Evolutionary conservation across 129 eudicot species (phyloP).

Genomic region (Tagetes patula): DNA sequence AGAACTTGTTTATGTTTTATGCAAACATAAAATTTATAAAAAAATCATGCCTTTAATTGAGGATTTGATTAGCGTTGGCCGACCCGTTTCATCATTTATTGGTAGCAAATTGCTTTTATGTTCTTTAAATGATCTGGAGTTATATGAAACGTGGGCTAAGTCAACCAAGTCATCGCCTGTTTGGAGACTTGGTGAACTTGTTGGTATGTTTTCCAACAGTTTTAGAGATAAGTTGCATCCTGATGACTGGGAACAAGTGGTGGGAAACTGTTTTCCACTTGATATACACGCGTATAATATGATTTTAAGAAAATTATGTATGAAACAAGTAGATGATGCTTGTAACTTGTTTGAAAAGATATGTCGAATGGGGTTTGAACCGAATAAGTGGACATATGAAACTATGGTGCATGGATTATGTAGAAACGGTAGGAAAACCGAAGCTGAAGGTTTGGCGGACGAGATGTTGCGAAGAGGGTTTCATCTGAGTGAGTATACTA

Average conservation of each 20-base stretch:
- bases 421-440: conserved; percentile 48
- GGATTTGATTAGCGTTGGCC: conserved; percentile 48
- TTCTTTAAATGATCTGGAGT: conserved; percentile 38
- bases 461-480: conserved; percentile 65
- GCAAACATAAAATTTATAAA: conserved; percentile 38
- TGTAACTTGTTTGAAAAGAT: conserved; percentile 41
- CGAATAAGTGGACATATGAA: conserved; percentile 72
- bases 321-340: conserved; percentile 50
- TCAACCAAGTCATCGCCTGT: conserved; percentile 36
- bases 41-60: conserved; percentile 42
- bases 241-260: conserved; percentile 55
- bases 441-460: conserved; percentile 50
- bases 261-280: conserved; percentile 52
- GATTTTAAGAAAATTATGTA: conserved; percentile 55
- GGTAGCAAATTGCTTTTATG: conserved; percentile 62
- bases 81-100: conserved; percentile 61
- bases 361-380: conserved; percentile 55
- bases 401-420: conserved; percentile 54
- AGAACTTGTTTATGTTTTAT: conserved; percentile 54
- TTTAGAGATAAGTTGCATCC: conserved; percentile 29
- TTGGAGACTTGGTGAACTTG: conserved; percentile 53
- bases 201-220: conserved; percentile 54
- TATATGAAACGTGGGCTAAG: conserved; percentile 56
- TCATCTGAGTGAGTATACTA: conserved; percentile 34
- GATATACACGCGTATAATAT: conserved; percentile 60